phyloP scores from a whole-genome alignment of 139 green algal species.

The Auxenochlorella pyrenoidosa region DNA sequence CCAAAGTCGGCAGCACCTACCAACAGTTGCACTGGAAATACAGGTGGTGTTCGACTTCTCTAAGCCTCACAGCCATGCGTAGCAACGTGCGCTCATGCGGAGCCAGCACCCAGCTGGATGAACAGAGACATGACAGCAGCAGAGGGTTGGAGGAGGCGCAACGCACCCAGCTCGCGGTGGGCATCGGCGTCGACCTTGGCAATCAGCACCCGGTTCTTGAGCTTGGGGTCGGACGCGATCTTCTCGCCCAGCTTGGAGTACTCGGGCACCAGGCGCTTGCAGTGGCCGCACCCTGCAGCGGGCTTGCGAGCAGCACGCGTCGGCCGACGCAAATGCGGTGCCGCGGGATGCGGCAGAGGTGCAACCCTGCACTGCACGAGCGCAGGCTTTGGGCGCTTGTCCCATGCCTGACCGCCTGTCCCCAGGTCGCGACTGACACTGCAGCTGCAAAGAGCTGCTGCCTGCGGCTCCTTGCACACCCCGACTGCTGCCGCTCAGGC shows the following conservation, averaged over 20 bases:
- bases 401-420: no score
- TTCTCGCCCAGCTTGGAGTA: constrained; percentile 76
- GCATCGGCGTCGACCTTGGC: constrained; percentile 86
- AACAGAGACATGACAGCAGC: background rate
- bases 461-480: no score
- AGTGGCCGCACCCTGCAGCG: constrained; percentile 71
- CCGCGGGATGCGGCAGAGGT: background rate
- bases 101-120: background rate
- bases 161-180: constrained; percentile 70
- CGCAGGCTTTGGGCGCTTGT: no score
- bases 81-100: no score
- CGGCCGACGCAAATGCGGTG: background rate
- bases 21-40: no score
- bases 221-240: constrained; percentile 66
- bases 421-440: no score
- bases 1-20: no score
- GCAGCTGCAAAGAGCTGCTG: background rate
- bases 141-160: background rate
- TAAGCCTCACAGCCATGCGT: no score
- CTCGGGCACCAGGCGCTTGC: constrained; percentile 74
- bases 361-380: background rate
- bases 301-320: background rate
- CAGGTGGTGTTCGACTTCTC: no score
- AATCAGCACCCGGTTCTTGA: constrained; percentile 79
- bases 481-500: no score